Conservation (phyloP, 164 flowering plant species). For the Malania oleifera region DNA sequence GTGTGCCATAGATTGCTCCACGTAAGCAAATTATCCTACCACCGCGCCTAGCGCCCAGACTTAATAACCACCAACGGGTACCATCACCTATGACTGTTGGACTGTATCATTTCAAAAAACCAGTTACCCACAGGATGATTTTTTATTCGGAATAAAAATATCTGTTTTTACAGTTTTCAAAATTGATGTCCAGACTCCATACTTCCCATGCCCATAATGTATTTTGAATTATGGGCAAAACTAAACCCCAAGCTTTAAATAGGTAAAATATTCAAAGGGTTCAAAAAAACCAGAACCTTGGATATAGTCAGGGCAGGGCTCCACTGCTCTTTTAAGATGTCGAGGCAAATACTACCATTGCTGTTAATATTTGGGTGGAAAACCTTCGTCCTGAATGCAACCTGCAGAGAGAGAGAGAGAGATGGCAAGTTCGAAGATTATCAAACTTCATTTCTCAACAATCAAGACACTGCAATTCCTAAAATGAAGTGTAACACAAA, state of each 20-base stretch:
- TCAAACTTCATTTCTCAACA: no score
- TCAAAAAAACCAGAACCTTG: conserved; percentile 29
- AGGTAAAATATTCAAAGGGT: background rate
- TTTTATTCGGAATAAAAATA: no score
- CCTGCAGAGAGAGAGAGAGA: conserved; percentile 7
- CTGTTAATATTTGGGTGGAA: conserved; percentile 57
- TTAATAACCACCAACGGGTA: background rate
- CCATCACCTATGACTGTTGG: no score
- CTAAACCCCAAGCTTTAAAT: background rate
- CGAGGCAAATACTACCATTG: conserved; percentile 52
- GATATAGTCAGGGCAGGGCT: conserved; percentile 53
- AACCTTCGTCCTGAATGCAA: conserved; percentile 50
- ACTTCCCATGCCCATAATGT: background rate
- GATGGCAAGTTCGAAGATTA: no score
- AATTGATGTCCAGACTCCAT: background rate
- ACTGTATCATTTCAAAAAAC: background rate
- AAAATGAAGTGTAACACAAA: no score
- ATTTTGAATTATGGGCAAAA: background rate
- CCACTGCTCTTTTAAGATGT: conserved; percentile 52
- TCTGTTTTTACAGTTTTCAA: no score
- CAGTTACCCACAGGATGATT: no score
- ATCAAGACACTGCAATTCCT: no score
- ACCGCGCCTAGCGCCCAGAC: no score
- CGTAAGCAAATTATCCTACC: no score
- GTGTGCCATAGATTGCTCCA: no score